Percentiles rank a stretch among this genome's conserved stretches.
Conservation (phyloP, 305 asterid species). For the Withania somnifera region DNA sequence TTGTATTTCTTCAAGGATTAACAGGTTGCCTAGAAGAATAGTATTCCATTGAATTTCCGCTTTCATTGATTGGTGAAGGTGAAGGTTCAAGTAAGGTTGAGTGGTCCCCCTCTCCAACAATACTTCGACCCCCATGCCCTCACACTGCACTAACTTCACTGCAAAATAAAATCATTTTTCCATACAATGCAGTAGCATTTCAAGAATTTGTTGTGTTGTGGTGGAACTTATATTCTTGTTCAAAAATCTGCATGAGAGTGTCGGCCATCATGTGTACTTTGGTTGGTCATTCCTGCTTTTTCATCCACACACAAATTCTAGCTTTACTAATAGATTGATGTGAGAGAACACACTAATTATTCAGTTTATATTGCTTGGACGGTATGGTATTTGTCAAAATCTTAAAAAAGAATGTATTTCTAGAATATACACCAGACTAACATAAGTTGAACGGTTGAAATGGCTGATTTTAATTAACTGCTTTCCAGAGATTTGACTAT, state of each 20-base stretch:
- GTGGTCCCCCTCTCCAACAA: not conserved
- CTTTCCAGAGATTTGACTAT: not conserved
- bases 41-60: not conserved
- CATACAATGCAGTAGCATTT: not conserved
- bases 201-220: not conserved
- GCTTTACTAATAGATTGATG: not conserved
- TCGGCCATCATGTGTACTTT: not conserved
- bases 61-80: constrained; percentile 1
- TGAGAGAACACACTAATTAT: not conserved
- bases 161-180: not conserved
- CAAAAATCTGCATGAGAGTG: not conserved
- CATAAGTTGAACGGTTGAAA: not conserved
- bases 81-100: not conserved
- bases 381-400: not conserved
- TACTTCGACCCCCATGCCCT: not conserved
- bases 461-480: not conserved
- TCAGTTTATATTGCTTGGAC: not conserved
- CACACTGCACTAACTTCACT: not conserved
- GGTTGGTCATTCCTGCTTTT: not conserved
- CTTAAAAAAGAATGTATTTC: no score
- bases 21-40: not conserved
- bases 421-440: not conserved
- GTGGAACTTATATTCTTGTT: not conserved
- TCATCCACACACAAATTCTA: not conserved
- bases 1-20: no score